A percentile compares a stretch with the other conserved stretches of the same genome.
Evolutionary conservation across 352 stramenopile species (phyloP).

Genomic region (Phytophthora hybrid): DNA sequence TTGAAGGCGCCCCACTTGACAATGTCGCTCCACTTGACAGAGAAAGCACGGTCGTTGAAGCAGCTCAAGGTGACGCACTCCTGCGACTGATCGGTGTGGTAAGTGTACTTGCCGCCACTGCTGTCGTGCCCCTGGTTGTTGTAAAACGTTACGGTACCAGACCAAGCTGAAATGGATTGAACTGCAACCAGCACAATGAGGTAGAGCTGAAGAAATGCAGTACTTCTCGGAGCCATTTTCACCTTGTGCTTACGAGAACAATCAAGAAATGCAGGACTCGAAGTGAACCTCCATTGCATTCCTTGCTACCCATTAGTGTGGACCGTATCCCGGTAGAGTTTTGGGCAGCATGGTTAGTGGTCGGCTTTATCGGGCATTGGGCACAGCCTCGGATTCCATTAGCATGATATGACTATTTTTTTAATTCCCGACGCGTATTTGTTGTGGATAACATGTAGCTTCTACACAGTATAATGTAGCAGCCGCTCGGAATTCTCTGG

Average conservation of each 20-base stretch:
- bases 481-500: too few relatives aligned
- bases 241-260: background rate
- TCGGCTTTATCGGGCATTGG: background rate
- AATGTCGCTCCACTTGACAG: constrained; percentile 32
- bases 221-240: background rate
- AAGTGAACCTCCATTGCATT: background rate
- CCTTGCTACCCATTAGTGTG: background rate
- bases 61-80: constrained; percentile 42
- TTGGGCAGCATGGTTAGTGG: background rate
- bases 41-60: constrained; percentile 38
- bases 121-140: constrained; percentile 17
- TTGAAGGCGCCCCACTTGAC: constrained; percentile 23
- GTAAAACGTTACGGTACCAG: constrained; percentile 34
- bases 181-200: background rate
- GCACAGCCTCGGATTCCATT: too few relatives aligned
- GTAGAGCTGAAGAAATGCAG: background rate
- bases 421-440: too few relatives aligned
- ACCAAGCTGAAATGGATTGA: constrained; percentile 8
- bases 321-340: background rate
- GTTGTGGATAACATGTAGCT: too few relatives aligned
- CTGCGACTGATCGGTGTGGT: constrained; percentile 27
- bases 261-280: background rate
- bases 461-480: too few relatives aligned
- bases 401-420: too few relatives aligned
- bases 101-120: constrained; percentile 26